Conservation (phyloP, 257 asterid species). For the Solanum arcanum region DNA sequence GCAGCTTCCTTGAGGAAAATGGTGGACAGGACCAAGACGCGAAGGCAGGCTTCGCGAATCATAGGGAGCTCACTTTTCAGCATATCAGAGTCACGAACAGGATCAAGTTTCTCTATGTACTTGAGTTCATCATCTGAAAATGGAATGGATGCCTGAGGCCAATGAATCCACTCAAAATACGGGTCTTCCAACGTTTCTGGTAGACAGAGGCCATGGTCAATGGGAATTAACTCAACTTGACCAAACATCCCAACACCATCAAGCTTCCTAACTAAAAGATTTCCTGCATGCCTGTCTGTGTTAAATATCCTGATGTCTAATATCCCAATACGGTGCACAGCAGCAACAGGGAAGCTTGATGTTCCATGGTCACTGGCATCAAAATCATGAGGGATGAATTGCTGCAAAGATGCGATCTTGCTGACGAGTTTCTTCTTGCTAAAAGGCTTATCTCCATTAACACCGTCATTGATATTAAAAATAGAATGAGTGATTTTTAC, state of each 20-base stretch:
- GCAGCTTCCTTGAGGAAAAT: slow-evolving; percentile 85
- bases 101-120: slow-evolving; percentile 66
- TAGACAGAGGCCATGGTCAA: slow-evolving; percentile 93
- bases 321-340: slow-evolving; percentile 92
- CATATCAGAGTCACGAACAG: slow-evolving; percentile 67
- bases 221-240: slow-evolving; percentile 83
- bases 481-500: slow-evolving; percentile 85
- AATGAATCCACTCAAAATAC: slow-evolving; percentile 95
- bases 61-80: slow-evolving; percentile 72
- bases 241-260: slow-evolving; percentile 72
- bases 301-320: slow-evolving; percentile 88
- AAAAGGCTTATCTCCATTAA: slow-evolving; percentile 52
- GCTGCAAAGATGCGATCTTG: slow-evolving; percentile 91
- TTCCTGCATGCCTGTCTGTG: slow-evolving; percentile 96
- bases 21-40: slow-evolving; percentile 67
- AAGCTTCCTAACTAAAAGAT: slow-evolving; percentile 86
- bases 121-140: slow-evolving; percentile 89
- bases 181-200: slow-evolving; percentile 96
- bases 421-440: slow-evolving; percentile 48
- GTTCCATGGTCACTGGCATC: slow-evolving; percentile 98
- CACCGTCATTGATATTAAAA: slow-evolving; percentile 83
- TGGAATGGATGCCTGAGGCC: slow-evolving; percentile 99
- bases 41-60: slow-evolving; percentile 91
- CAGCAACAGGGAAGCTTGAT: slow-evolving; percentile 81
- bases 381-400: slow-evolving; percentile 71